Conservation (phyloP, 805 yeast species). For the Candida silvicultrix region DNA sequence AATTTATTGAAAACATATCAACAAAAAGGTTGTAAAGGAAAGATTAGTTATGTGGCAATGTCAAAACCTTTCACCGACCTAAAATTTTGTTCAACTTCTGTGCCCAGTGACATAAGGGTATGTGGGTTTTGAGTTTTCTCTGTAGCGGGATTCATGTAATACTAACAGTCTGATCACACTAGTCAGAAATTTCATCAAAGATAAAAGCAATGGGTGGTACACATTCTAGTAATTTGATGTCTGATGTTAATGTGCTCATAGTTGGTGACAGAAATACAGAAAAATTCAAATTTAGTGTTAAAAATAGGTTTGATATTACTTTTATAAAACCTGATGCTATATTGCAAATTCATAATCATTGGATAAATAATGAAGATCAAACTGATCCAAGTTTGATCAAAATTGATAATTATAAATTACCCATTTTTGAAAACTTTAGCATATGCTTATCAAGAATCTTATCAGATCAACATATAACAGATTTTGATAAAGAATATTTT, state of each 20-base stretch:
- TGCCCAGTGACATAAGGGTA: constrained; percentile 15
- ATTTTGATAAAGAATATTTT: constrained; percentile 27
- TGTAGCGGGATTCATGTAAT: too few relatives aligned
- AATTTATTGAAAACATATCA: too few relatives aligned
- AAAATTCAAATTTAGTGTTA: constrained; percentile 45
- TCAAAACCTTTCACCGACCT: constrained; percentile 15
- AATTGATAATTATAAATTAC: constrained; percentile 25
- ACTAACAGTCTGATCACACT: constrained; percentile 18
- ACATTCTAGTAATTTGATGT: constrained; percentile 50
- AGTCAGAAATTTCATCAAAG: constrained; percentile 35
- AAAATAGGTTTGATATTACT: constrained; percentile 47
- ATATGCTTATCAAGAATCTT: constrained; percentile 32
- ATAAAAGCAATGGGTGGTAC: constrained; percentile 55
- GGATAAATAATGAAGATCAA: constrained; percentile 47
- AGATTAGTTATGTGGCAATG: constrained; percentile 3
- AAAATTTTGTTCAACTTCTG: constrained; percentile 22
- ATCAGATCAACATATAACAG: constrained; percentile 15
- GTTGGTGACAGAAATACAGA: constrained; percentile 55
- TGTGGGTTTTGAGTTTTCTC: neutral
- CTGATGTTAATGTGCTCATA: constrained; percentile 51
- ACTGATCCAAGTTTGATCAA: constrained; percentile 17
- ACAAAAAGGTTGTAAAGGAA: too few relatives aligned
- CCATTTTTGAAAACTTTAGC: constrained; percentile 36
- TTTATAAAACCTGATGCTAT: constrained; percentile 47
- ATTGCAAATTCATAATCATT: constrained; percentile 35